Evolutionary conservation across 2,329 filamentous ascomycete genomes (phyloP), one percentile per base, ranked within the genome.

Genomic region (Tricladium varicosporioides): DNA sequence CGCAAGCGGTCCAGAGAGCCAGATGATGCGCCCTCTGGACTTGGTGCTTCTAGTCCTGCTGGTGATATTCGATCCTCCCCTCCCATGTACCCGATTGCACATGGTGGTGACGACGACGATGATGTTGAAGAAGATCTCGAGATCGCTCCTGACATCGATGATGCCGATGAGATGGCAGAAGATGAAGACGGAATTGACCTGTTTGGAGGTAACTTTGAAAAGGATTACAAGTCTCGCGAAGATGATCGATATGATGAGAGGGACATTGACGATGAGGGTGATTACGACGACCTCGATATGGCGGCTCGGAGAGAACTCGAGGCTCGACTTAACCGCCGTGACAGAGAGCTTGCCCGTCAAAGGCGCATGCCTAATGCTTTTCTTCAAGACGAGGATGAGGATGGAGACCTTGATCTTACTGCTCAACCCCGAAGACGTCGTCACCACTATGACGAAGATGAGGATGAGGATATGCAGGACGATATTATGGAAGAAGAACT

Each of bases 401-500:
- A 94, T 63, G 88, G 85, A 50, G 84, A 94, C 56, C 80, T 92
- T 60, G 92, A 97, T 70, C 80, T 97, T 18, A 91, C 91, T 18
- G 85, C 87, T 22, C 92, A 96, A 72, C 91, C 90, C 18, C 86
- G 92, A 54, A 86, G 93, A 63, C 86, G 91, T 52, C 86, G 94
- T 65, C 90, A 94, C 73, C 85, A 89, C 65, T 99, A 97, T 69
- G 94, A 99, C 63, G 95, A 99, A 74, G 92, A 96, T 43, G 86
- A 88, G 11, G 92, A 97, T 63, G 92, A 96, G 64, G 88, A 92
- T 60, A 92, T 96, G 85, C 90, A 87, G 57, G 90, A 88, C 48
- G 91, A 97, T 69, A 92, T 96, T 62, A 93, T 97, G 89, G 90
- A 95, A 62, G 93, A 96, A 72, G 92, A 97, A 73, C 82, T 99